Evolutionary conservation across 768 basidiomycete species (phyloP), one percentile per base, ranked within the genome.

Genomic region (Lentinus tigrinus): DNA sequence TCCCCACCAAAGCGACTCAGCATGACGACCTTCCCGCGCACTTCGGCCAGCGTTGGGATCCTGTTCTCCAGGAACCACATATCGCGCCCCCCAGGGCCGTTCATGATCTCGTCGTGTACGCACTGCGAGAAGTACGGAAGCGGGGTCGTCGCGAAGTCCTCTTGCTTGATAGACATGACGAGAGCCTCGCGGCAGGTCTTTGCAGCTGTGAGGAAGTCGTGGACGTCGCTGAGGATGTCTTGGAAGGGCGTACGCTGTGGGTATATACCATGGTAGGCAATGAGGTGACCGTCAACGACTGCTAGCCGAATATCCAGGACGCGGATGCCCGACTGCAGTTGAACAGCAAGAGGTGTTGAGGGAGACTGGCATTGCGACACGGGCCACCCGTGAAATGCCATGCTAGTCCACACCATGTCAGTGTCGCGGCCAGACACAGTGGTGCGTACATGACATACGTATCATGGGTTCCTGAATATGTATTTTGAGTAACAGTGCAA

Each of bases 81-180:
- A 21, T 74, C 77, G 42, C 74, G 60, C 17, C 77, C 74, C 2
- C 80, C 83, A 5, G 84, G 81, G 2, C 84, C 81, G 42, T 66
- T 66, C 23, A 72, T 69, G 24, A 96, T 88, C 54, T 86, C 89
- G 40, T 83, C 74, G 36, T 80, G 82, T 9, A 95, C 88, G 10
- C 85, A 72, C 28, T 70, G 63, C 2, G 90, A 89, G 71, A 95
- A 94, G 6, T 74, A 56, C 1, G 70, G 63, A 0, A 75, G 68
- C 3, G 82, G 74, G 0, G 79, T 78, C 19, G 64, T 70, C 5
- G 77, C 68, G 56, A 77, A 84, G 63, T 92, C 88, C 70, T 98
- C 95, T 68, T 95, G 90, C 71, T 96, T 95, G 68, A 98, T 81
- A 16, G 88, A 94, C 76, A 95, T 85, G 27, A 97, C 81, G 36